Conservation (phyloP, 768 basidiomycete species). For the Pleurotus citrinopileatus region DNA sequence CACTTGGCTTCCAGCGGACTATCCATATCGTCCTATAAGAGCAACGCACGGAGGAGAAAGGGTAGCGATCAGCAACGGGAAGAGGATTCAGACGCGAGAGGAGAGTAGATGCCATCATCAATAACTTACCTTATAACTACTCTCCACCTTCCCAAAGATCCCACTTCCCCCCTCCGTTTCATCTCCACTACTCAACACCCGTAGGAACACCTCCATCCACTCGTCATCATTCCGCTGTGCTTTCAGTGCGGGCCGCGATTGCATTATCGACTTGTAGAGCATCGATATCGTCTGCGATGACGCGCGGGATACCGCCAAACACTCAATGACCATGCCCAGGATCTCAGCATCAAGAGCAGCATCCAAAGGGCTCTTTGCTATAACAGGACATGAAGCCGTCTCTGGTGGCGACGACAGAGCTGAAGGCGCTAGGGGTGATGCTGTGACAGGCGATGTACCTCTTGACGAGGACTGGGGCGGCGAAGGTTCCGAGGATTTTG, state of each 20-base stretch:
- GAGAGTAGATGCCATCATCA: no score
- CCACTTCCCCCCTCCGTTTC: constrained; percentile 44
- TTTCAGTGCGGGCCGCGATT: constrained; percentile 50
- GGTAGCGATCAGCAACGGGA: not conserved
- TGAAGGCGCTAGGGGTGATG: not conserved
- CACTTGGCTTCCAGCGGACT: constrained; percentile 59
- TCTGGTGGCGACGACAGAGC: constrained; percentile 10
- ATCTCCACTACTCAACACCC: constrained; percentile 44
- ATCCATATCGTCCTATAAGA: constrained; percentile 43
- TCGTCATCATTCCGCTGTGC: constrained; percentile 36
- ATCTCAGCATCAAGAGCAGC: constrained; percentile 39
- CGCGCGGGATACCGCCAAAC: constrained; percentile 69
- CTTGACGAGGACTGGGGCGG: not conserved
- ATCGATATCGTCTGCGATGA: constrained; percentile 57
- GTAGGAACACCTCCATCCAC: constrained; percentile 49
- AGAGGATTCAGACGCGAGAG: no score
- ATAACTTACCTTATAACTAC: constrained; percentile 54
- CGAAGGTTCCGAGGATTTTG: not conserved
- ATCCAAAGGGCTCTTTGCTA: constrained; percentile 6
- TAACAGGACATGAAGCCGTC: constrained; percentile 3
- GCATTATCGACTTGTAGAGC: constrained; percentile 50
- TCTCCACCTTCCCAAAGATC: constrained; percentile 72
- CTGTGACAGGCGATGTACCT: not conserved
- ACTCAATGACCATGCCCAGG: constrained; percentile 67
- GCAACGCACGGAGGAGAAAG: no score